Percentiles rank a stretch among this genome's conserved stretches.
These are phyloP conservation scores for Leishmania arabica DNA, from an alignment of 208 protist species.

Conservation along the genomic window DNA sequence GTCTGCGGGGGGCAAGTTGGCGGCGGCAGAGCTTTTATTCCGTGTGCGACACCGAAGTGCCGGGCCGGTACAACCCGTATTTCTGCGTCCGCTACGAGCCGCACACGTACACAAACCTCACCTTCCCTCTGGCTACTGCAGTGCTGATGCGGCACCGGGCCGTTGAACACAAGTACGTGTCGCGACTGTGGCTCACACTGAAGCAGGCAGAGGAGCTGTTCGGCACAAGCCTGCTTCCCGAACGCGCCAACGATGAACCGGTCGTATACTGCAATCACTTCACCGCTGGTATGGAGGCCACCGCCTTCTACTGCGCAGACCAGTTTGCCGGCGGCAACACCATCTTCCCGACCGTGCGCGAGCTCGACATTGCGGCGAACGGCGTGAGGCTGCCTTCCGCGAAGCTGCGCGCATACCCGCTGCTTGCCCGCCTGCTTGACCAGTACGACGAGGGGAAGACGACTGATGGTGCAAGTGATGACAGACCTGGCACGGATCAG, in stretches of 20 bases:
- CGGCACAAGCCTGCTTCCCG: slow-evolving; percentile 37
- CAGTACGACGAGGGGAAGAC: slow-evolving; percentile 4
- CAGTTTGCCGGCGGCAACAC: slow-evolving; percentile 61
- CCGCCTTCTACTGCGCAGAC: slow-evolving; percentile 77
- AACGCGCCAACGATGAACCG: slow-evolving; percentile 46
- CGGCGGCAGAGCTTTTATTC: slow-evolving; percentile 15
- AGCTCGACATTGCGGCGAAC: slow-evolving; percentile 52
- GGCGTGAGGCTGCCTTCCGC: slow-evolving; percentile 40
- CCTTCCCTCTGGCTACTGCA: slow-evolving; percentile 38
- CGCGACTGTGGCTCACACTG: slow-evolving; percentile 69
- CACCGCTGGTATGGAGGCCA: slow-evolving; percentile 35
- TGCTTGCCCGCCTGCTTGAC: slow-evolving; percentile 38
- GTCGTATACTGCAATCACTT: slow-evolving; percentile 49
- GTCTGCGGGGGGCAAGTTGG: neutral
- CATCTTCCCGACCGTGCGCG: slow-evolving; percentile 41
- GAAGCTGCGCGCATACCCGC: slow-evolving; percentile 60
- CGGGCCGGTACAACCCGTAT: slow-evolving; percentile 70
- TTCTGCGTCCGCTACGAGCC: slow-evolving; percentile 67
- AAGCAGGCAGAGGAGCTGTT: slow-evolving; percentile 51
- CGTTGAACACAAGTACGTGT: slow-evolving; percentile 75
- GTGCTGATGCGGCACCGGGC: slow-evolving; percentile 65
- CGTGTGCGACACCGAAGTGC: slow-evolving; percentile 40
- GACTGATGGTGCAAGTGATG: neutral
- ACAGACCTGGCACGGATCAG: slow-evolving; percentile 32
- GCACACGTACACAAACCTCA: slow-evolving; percentile 49